Base-by-base conservation (phyloP, 1,284 basidiomycete genomes). In the Phaffia rhodozyma region DNA sequence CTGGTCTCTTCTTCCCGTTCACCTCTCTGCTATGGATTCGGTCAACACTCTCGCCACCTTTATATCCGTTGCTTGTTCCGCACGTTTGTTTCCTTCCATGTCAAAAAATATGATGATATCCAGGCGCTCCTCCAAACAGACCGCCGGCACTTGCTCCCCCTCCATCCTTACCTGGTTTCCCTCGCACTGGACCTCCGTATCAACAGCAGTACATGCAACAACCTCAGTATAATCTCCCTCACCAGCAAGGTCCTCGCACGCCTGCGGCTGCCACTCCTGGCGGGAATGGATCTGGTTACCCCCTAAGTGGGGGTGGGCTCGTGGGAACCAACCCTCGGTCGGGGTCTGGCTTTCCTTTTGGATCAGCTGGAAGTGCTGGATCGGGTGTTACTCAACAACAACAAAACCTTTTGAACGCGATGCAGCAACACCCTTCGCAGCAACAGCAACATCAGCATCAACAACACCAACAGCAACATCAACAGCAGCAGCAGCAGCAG, bases 181-280 rank as follows among this genome's bases (percentile, higher is more conserved):
- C 63, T 54, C 34, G 56, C 6, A 51, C 48, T 38, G 61, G 61
- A 23, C 63, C 63, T 47, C 63, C 63, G 11, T 58, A 53, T 43
- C 63, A 62, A 43, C 38, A 43, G 13, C 38, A 43, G 48, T 62
- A 62, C 48, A 62, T 58, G 58, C 53, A 62, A 53, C 55, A 58
- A 50, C 51, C 53, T 21, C 58, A 58, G 47, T 53, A 55, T 32
- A 53, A 60, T 58, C 62, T 53, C 50, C 55, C 48, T 43, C 61
- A 48, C 13, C 38, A 48, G 18, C 61, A 62, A 34, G 61, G 61
- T 5, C 61, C 61, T 62, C 61, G 61, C 23, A 62, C 61, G 23
- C 61, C 61, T 34, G 52, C 61, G 23, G 30, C 61, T 2, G 43
- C 57, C n/a, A 62, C 61, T 20, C 61, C 61, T 13, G 34, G 56